Conservation (phyloP, 306 rosid species). For the Sophora flavescens region DNA sequence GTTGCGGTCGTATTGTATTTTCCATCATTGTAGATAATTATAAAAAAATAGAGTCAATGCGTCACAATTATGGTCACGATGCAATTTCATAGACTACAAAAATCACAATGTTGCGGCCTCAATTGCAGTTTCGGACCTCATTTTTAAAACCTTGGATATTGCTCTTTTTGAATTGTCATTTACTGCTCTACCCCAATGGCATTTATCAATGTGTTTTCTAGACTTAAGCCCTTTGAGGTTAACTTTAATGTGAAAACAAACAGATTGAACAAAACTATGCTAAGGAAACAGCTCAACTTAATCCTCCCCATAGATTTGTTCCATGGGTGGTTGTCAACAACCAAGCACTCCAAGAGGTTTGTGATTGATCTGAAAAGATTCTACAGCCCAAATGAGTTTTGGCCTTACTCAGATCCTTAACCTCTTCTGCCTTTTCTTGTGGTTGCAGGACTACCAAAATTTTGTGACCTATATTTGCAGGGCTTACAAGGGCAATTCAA, state of each 20-base stretch:
- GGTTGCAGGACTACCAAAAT: constrained; percentile 61
- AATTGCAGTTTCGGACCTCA: too few species aligned
- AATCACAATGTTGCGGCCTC: too few species aligned
- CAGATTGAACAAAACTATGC: constrained; percentile 75
- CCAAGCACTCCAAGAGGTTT: constrained; percentile 79
- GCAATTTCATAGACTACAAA: too few species aligned
- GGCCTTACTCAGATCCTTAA: background rate
- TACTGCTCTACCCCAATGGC: background rate
- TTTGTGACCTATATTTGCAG: constrained; percentile 69
- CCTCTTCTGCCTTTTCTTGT: constrained; percentile 27
- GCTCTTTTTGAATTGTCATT: background rate
- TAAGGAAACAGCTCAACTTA: constrained; percentile 66
- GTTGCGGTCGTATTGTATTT: too few species aligned
- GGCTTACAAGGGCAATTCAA: constrained; percentile 63
- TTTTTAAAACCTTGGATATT: too few species aligned
- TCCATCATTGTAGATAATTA: too few species aligned
- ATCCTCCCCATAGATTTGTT: constrained; percentile 77
- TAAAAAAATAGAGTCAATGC: too few species aligned
- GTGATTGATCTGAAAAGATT: constrained; percentile 22
- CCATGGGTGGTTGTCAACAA: constrained; percentile 89
- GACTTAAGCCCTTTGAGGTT: background rate
- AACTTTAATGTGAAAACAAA: constrained; percentile 6
- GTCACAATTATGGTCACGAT: too few species aligned
- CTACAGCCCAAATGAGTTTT: constrained; percentile 6
- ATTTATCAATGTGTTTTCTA: background rate